These are phyloP conservation scores for Fusarium sp. DNA, from an alignment of 2,329 filamentous ascomycete genomes.

Conservation along the genomic window DNA sequence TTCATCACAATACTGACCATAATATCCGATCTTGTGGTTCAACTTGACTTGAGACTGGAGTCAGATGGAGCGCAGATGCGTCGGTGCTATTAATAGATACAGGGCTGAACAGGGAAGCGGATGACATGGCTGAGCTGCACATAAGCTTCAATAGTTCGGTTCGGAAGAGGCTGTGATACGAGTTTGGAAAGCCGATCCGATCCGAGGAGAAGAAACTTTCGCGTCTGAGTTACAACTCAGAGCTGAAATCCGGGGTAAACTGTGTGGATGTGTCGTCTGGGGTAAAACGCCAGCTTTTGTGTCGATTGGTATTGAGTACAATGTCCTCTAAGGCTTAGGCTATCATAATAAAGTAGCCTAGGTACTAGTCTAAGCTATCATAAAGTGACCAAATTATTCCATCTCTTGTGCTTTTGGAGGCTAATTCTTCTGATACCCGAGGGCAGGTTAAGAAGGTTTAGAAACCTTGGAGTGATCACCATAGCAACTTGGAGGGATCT, in stretches of 20 bases:
- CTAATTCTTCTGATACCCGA: background rate
- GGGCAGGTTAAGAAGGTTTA: background rate
- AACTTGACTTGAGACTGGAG: background rate
- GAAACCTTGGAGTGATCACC: background rate
- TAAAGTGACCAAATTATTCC: background rate
- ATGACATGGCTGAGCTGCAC: background rate
- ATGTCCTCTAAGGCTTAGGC: background rate
- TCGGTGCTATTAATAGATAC: conserved; percentile 2
- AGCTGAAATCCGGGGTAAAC: conserved; percentile 9
- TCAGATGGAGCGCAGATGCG: background rate
- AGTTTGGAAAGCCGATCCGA: conserved; percentile 15
- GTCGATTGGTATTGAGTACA: background rate
- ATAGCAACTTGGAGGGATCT: background rate
- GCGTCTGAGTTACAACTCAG: background rate
- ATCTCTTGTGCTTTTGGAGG: background rate
- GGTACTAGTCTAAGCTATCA: background rate
- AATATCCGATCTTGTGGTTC: background rate
- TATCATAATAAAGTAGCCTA: background rate
- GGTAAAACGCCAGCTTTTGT: background rate
- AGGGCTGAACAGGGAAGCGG: background rate
- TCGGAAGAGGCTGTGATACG: conserved; percentile 10
- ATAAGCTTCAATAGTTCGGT: conserved; percentile 11
- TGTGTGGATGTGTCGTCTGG: background rate
- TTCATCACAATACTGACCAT: background rate
- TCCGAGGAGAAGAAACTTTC: conserved; percentile 1